These are phyloP conservation scores for Populus hybrid DNA, from an alignment of 441 rosid species.

Conservation along the genomic window DNA sequence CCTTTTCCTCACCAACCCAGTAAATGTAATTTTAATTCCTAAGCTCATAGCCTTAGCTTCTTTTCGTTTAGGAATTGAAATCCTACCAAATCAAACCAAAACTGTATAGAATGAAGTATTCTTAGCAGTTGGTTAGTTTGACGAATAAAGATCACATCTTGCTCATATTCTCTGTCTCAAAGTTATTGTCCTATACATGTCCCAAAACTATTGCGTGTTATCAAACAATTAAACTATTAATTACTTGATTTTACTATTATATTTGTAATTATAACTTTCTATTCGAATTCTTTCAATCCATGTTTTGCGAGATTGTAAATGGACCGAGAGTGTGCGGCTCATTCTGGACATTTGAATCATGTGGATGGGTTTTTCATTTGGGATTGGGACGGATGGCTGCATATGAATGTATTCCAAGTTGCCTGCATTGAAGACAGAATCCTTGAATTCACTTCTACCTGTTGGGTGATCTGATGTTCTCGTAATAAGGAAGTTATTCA, in stretches of 20 bases:
- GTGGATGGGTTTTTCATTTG: neutral
- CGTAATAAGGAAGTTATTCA: neutral
- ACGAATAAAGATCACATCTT: neutral
- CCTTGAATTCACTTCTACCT: neutral
- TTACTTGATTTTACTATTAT: neutral
- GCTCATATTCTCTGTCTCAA: neutral
- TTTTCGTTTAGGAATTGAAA: neutral
- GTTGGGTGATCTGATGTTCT: neutral
- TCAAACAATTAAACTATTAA: neutral
- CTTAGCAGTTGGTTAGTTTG: neutral
- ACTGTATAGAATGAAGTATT: neutral
- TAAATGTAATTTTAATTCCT: neutral
- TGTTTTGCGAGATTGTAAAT: neutral
- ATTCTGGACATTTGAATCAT: neutral
- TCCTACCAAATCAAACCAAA: neutral
- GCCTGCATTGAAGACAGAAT: neutral
- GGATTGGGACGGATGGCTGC: neutral
- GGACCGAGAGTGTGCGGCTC: neutral
- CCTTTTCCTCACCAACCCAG: neutral
- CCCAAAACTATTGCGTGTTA: neutral
- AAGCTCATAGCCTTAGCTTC: neutral
- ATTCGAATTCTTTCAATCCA: neutral
- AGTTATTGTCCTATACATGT: neutral
- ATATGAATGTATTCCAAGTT: neutral
- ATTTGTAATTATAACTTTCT: neutral